These are phyloP conservation scores for Hymenochaete sp. DNA, from an alignment of 1,284 basidiomycete species.

Conservation along the genomic window DNA sequence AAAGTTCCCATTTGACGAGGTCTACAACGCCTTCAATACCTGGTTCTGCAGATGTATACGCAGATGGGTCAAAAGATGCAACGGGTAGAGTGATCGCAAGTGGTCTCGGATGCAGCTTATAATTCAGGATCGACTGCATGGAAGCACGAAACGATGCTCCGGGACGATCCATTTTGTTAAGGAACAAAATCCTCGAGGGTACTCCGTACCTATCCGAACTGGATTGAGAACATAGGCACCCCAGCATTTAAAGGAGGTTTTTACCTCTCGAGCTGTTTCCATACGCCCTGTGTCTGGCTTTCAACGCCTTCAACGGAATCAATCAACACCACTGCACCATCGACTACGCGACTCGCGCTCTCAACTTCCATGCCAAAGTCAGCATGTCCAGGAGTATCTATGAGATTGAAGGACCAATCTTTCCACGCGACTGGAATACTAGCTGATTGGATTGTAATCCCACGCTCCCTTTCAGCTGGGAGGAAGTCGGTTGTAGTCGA, in stretches of 20 bases:
- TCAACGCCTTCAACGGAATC: slow-evolving; percentile 91
- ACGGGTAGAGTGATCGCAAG: slow-evolving; percentile 69
- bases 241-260: slow-evolving; percentile 8
- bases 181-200: slow-evolving; percentile 66
- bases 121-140: slow-evolving; percentile 57
- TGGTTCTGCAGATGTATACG: slow-evolving; percentile 63
- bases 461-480: slow-evolving; percentile 80
- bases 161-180: slow-evolving; percentile 84
- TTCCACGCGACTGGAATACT: slow-evolving; percentile 89
- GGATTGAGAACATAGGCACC: not conserved
- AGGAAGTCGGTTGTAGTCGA: slow-evolving; percentile 89
- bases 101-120: slow-evolving; percentile 70
- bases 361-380: slow-evolving; percentile 95
- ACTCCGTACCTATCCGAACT: slow-evolving; percentile 67
- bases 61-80: slow-evolving; percentile 57
- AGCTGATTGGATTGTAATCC: slow-evolving; percentile 88
- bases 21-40: slow-evolving; percentile 74
- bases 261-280: slow-evolving; percentile 76
- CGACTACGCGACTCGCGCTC: slow-evolving; percentile 81
- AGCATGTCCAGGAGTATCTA: slow-evolving; percentile 88
- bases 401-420: slow-evolving; percentile 74
- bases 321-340: slow-evolving; percentile 81
- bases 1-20: slow-evolving; percentile 72
- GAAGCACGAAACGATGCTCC: slow-evolving; percentile 73
- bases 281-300: slow-evolving; percentile 83